These are phyloP conservation scores for Coemansia aciculifera DNA, from an alignment of 192 early-diverging fungal genomes.

Conservation along the genomic window DNA sequence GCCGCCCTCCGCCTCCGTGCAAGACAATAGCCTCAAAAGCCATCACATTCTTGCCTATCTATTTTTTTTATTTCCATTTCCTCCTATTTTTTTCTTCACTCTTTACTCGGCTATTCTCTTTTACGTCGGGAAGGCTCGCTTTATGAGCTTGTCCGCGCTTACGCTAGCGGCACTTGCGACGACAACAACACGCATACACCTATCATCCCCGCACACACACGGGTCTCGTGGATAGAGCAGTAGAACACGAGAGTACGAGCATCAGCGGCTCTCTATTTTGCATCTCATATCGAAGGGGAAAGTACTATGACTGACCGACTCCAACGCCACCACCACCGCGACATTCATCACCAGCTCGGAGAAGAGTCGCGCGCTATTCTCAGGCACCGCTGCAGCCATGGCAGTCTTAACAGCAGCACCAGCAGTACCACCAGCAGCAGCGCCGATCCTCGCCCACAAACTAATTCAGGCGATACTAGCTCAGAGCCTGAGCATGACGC, in stretches of 20 bases:
- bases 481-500: conserved; percentile 30
- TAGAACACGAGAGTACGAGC: conserved; percentile 2
- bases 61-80: background rate
- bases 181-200: background rate
- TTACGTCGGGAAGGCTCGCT: background rate
- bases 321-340: background rate
- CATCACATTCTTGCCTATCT: background rate
- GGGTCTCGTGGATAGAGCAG: background rate
- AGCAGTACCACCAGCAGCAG: conserved; percentile 22
- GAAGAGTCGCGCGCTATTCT: conserved; percentile 23
- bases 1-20: background rate
- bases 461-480: background rate
- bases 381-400: conserved; percentile 33
- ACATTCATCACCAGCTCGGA: conserved; percentile 14
- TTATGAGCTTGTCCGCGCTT: background rate
- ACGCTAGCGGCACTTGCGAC: conserved; percentile 2
- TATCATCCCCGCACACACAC: background rate
- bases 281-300: background rate
- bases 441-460: conserved; percentile 14
- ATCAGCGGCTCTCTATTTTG: conserved; percentile 3
- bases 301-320: conserved; percentile 25
- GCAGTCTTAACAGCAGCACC: conserved; percentile 33
- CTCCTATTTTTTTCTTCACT: background rate
- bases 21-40: background rate
- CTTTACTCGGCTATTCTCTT: background rate